Base-by-base conservation (phyloP, 1,284 basidiomycete genomes). In the Marasmius sp. region DNA sequence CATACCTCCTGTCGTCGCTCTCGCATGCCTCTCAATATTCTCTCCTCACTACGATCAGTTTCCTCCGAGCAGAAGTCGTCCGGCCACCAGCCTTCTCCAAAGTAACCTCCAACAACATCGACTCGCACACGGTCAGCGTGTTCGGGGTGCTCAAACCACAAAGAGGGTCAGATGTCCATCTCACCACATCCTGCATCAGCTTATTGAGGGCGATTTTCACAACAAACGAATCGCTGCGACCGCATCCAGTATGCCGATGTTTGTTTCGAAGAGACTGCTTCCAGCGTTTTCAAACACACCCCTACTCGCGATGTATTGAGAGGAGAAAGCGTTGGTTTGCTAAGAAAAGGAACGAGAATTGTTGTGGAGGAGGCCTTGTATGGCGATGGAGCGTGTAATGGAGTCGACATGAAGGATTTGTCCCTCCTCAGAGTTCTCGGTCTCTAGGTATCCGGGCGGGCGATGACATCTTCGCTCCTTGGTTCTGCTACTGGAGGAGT, bases 291-390 rank as follows among this genome's bases (percentile, higher is more conserved):
- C 75, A 36, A 77, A 75, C 18, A 72, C 71, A 11, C 80, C 79
- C 8, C 73, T 78, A 47, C 76, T 77, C 1, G 88, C 85, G 49
- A 98, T 79, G 58, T 84, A 84, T 20, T 95, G 91, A 79, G 11
- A 88, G 85, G n/a, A 98, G 87, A 75, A 99, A 99, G 6, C 94
- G 89, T 74, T 99, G 97, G 64, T 98, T 94, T 6, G 96, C 95
- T 74, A 0, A 96, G n/a, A 98, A 80, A 99, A 98, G 1, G 95
- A 97, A 20, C 97, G 89, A 10, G 92, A 89, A 56, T 97, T 97
- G 60, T 98, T 92, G 70, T 92, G 87, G 6, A 98, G 83, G 1
- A 99, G 83, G 11, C 91, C 92, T 71, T 98, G 95, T 52, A 94
- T 83, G 39, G n/a, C n/a, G n/a, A n/a, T n/a, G n/a, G n/a, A n/a